phyloP scores from a whole-genome alignment of 202 grass and related monocot species.

The Elaeis oleifera region DNA sequence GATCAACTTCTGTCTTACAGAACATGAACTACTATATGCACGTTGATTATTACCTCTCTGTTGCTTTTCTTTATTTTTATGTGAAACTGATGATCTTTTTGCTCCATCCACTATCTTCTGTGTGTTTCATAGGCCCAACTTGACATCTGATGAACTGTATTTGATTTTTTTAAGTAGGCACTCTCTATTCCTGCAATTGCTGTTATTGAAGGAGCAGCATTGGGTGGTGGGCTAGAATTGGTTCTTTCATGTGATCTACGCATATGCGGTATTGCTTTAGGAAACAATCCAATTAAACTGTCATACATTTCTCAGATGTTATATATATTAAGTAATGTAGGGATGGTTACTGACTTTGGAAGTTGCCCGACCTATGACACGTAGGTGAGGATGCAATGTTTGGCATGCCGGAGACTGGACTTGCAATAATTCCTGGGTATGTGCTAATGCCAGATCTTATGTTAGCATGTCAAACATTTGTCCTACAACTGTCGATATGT shows the following conservation, averaged over 20 bases:
- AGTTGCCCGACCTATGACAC: slow-evolving; percentile 5
- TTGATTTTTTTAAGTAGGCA: slow-evolving; percentile 30
- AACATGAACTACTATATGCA: neutral
- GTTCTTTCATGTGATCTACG: slow-evolving; percentile 65
- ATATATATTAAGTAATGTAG: neutral
- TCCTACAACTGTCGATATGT: too few relatives aligned
- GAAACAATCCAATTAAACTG: neutral
- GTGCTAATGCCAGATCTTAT: slow-evolving; percentile 10
- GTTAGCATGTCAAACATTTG: too few relatives aligned
- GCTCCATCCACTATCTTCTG: too few relatives aligned
- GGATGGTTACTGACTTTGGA: slow-evolving; percentile 1
- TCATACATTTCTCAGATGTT: too few relatives aligned
- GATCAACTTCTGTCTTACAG: too few relatives aligned
- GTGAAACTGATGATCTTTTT: neutral
- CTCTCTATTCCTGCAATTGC: slow-evolving; percentile 73
- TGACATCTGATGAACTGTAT: neutral
- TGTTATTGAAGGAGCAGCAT: slow-evolving; percentile 69
- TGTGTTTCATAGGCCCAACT: neutral
- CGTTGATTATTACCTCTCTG: neutral
- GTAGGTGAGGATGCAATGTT: slow-evolving; percentile 69
- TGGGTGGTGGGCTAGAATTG: slow-evolving; percentile 73
- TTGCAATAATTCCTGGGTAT: slow-evolving; percentile 98
- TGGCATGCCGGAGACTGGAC: slow-evolving; percentile 81
- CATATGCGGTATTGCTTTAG: slow-evolving; percentile 56
- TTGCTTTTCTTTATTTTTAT: neutral